Evolutionary conservation across 768 basidiomycete species (phyloP), one percentile per base, ranked within the genome.

Genomic region (Saitozyma podzolica): DNA sequence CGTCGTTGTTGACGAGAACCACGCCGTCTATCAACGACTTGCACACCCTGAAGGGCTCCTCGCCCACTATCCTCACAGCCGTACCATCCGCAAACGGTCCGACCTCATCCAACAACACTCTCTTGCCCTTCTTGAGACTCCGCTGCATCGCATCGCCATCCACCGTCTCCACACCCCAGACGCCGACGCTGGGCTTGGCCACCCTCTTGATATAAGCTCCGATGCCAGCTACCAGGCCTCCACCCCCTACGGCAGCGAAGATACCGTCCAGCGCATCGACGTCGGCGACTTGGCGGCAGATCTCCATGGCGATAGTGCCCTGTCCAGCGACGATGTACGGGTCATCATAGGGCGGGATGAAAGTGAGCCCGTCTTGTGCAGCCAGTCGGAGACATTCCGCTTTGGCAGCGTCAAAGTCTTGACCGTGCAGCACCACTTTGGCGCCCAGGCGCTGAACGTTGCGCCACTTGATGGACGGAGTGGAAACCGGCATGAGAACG

Each of bases 81-180:
- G 96, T 99, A 20, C 96, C 96, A 73, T 99, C 96, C 67, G 89
- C 90, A 80, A 99, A 99, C 5, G 93, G 90, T 6, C 96, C 96
- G 6, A 97, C 92, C 73, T 99, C 96, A 17, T 84, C 79, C 65
- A 99, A 81, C 14, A 87, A 88, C 0, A 95, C 87, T 42, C 94
- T 85, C 67, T 92, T 85, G 5, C 95, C 93, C 64, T 86, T 85
- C 58, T 84, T 84, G 60, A 99, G 76, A 79, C 92, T 95, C 76
- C 83, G 83, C 10, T 85, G 84, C 91, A 99, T 95, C 13, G 94
- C 93, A 78, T 98, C 94, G 0, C 88, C 96, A 75, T 99, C 96
- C 41, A 89, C 64, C 0, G 96, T 98, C 82, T 99, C 96, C n/a
- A 88, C 90, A 17, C 96, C 96, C 9, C 88, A 82, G 47, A 98